These are phyloP conservation scores for Theobroma cacao DNA, from an alignment of 345 rosid genomes.

Conservation along the genomic window DNA sequence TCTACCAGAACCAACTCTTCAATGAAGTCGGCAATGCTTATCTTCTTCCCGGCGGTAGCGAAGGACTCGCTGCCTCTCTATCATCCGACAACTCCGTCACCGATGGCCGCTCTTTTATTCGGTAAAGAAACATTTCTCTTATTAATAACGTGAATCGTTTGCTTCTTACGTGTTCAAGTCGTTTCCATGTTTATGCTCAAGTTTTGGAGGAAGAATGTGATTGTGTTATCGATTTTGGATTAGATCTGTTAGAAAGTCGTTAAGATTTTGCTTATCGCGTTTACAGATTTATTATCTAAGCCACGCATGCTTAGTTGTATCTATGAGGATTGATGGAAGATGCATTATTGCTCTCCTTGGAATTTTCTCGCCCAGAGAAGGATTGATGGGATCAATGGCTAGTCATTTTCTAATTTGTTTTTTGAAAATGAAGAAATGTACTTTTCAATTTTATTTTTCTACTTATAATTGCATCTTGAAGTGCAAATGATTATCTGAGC, in stretches of 20 bases:
- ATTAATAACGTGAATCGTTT: not conserved
- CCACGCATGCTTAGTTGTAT: not conserved
- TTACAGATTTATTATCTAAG: not conserved
- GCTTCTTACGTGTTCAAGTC: not conserved
- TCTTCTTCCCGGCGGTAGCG: slow-evolving; percentile 97
- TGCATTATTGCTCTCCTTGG: not conserved
- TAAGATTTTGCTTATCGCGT: not conserved
- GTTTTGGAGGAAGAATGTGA: not conserved
- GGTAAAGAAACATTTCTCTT: slow-evolving; percentile 29
- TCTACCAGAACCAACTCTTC: slow-evolving; percentile 59
- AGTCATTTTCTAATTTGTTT: not conserved
- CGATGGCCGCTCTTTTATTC: slow-evolving; percentile 49
- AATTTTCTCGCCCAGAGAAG: not conserved
- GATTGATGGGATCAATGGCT: too few species aligned
- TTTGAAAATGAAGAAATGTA: not conserved
- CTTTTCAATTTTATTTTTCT: not conserved
- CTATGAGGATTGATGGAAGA: not conserved
- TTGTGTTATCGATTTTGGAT: not conserved
- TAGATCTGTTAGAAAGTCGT: slow-evolving; percentile 7
- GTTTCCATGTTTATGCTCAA: not conserved
- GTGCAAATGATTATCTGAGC: not conserved
- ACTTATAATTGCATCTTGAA: not conserved
- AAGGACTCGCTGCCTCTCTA: slow-evolving; percentile 61
- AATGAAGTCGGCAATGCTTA: slow-evolving; percentile 77
- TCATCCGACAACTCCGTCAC: slow-evolving; percentile 14